A percentile compares a stretch with the other conserved stretches of the same genome.
Conservation (phyloP, 2,329 filamentous ascomycete species). For the Phyllosticta citrichinensis region DNA sequence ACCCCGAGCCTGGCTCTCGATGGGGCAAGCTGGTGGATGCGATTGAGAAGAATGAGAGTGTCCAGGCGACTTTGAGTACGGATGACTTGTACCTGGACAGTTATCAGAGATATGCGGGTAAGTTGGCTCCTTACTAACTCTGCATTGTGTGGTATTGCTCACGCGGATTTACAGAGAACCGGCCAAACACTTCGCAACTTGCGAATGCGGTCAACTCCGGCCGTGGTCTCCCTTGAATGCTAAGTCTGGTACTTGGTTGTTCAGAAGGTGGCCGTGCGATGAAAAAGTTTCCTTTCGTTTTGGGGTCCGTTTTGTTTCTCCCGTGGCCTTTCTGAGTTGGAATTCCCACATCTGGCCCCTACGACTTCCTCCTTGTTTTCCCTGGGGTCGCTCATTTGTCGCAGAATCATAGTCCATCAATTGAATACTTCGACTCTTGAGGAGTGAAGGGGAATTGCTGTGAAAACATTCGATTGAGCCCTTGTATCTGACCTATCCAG, state of each 20-base stretch:
- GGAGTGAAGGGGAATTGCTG: too few relatives aligned
- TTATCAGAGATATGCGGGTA: constrained; percentile 52
- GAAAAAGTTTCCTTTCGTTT: background rate
- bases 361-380: too few relatives aligned
- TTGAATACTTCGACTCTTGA: too few relatives aligned
- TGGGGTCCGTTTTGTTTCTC: background rate
- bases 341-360: too few relatives aligned
- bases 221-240: constrained; percentile 40
- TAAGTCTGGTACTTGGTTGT: background rate
- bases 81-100: constrained; percentile 58
- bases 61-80: constrained; percentile 57
- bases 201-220: constrained; percentile 52
- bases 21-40: constrained; percentile 63
- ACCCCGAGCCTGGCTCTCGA: constrained; percentile 51
- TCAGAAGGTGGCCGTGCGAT: background rate
- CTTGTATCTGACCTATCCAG: too few relatives aligned
- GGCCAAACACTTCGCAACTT: constrained; percentile 47
- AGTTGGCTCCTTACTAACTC: constrained; percentile 17
- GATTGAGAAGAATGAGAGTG: constrained; percentile 52
- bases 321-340: too few relatives aligned
- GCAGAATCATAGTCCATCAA: too few relatives aligned
- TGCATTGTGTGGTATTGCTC: background rate
- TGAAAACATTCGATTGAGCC: too few relatives aligned
- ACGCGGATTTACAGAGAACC: constrained; percentile 38
- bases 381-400: too few relatives aligned